phyloP scores from a whole-genome alignment of 257 asterid genomes.

The Handroanthus guayacan region DNA sequence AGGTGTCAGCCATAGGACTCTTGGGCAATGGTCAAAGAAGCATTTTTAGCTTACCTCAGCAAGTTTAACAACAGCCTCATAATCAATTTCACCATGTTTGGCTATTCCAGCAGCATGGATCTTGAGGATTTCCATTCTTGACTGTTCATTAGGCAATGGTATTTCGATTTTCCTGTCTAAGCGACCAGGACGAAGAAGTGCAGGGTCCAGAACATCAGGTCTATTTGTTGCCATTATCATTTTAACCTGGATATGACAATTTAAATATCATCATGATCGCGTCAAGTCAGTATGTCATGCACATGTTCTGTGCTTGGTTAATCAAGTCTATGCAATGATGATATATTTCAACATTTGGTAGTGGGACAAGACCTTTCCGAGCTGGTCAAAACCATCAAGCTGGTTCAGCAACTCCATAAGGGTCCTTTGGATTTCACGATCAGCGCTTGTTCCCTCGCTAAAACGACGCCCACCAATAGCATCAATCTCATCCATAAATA shows the following conservation, averaged over 20 bases:
- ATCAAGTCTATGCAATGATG: background rate
- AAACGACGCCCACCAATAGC: conserved; percentile 97
- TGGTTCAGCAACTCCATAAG: conserved; percentile 96
- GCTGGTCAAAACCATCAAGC: conserved; percentile 96
- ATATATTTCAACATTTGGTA: background rate
- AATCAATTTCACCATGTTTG: conserved; percentile 97
- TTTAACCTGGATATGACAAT: conserved; percentile 67
- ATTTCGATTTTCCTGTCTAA: conserved; percentile 95
- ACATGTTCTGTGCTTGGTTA: too few species aligned
- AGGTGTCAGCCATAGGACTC: conserved; percentile 3
- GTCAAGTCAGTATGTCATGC: background rate
- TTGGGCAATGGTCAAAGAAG: background rate
- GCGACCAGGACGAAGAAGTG: conserved; percentile 97
- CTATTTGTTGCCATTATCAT: conserved; percentile 98
- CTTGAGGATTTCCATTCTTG: conserved; percentile 91
- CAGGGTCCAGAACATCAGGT: conserved; percentile 96
- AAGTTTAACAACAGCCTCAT: conserved; percentile 92
- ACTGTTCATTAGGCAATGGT: conserved; percentile 94
- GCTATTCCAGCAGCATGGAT: conserved; percentile 96
- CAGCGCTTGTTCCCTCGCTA: conserved; percentile 99
- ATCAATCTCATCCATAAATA: conserved; percentile 98
- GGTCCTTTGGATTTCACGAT: conserved; percentile 97
- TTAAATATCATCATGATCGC: conserved; percentile 15
- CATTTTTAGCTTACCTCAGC: conserved; percentile 74
- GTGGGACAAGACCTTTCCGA: conserved; percentile 74